These are phyloP conservation scores for Lasiodiplodia hormozganensis DNA, from an alignment of 2,329 filamentous ascomycete species.

Conservation along the genomic window DNA sequence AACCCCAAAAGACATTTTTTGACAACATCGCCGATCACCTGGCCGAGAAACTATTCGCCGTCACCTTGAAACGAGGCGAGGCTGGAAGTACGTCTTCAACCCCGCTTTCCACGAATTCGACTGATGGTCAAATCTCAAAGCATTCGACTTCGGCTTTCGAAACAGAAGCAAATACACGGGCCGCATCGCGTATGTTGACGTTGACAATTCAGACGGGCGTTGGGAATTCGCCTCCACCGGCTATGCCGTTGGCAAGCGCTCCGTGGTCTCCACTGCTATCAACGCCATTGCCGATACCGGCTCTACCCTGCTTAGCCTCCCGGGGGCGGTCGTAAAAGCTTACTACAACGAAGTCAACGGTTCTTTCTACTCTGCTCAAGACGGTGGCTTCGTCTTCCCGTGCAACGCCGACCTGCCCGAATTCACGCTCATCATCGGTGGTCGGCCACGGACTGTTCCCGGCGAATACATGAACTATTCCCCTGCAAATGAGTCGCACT, in stretches of 20 bases:
- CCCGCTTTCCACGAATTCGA: background rate
- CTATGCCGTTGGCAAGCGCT: conserved; percentile 60
- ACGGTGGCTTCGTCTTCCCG: conserved; percentile 64
- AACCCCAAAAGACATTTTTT: conserved; percentile 64
- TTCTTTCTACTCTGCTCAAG: conserved; percentile 53
- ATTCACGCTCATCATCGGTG: conserved; percentile 60
- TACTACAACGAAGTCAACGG: conserved; percentile 68
- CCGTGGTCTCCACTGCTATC: conserved; percentile 51
- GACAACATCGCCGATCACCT: conserved; percentile 63
- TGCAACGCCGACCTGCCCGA: conserved; percentile 60
- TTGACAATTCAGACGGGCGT: conserved; percentile 66
- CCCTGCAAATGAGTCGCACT: conserved; percentile 55
- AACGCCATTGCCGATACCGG: conserved; percentile 72
- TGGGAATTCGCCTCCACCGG: conserved; percentile 67
- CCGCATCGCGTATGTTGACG: conserved; percentile 60
- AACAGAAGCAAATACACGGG: conserved; percentile 66
- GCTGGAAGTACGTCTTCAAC: conserved; percentile 37
- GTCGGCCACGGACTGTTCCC: conserved; percentile 58
- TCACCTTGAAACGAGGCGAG: conserved; percentile 60
- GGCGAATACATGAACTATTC: conserved; percentile 64
- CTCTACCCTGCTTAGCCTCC: conserved; percentile 70
- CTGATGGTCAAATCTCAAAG: conserved; percentile 29
- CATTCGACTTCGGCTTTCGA: conserved; percentile 67
- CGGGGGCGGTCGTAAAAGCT: conserved; percentile 57
- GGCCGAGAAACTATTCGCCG: conserved; percentile 63